Base-by-base conservation (phyloP, 1,284 basidiomycete genomes). In the Ceratobasidium sp. region DNA sequence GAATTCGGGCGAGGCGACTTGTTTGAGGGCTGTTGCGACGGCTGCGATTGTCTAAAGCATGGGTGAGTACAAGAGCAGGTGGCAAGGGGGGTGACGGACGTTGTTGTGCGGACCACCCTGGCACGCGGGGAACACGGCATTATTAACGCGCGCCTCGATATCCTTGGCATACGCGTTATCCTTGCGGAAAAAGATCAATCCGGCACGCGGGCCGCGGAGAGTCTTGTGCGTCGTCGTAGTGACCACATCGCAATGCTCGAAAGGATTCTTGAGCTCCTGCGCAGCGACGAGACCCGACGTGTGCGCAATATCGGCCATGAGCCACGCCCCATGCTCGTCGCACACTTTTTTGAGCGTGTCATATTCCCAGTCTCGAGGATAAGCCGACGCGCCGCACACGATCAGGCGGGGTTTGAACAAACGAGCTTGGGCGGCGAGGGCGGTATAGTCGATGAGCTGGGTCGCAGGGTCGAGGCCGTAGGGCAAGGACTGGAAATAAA, bases 91-190 rank as follows among this genome's bases (percentile, higher is more conserved):
- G n/a, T 15, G n/a, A 85, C 89, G 76, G 79, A 94, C 92, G 88
- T 99, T 97, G 89, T 99, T 99, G 89, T 99, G 98, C 67, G 98
- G 98, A 70, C 98, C 98, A 87, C 98, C 98, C 88, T 99, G 98
- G 90, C 97, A 99, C 61, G 98, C 98, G 76, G 98, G 98, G 92
- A 99, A 99, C 81, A 99, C 98, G 79, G 98, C 96, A 64, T 97
- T 95, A 85, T 99, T 99, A 82, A 99, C 92, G 76, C 96, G 93
- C 73, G 94, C 94, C 89, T 99, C 97, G 74, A 99, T 90, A 82
- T 98, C 94, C 81, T 89, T 84, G 44, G 89, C 85, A 77, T 89
- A 90, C 79, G 85, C 78, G 82, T 95, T 91, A 85, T 98, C 96
- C 87, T 95, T 98, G 85, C 94, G 90, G 93, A 98, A 99, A 91